Base-by-base conservation (phyloP, 805 yeast species). In the Lipomyces mesembrius region DNA sequence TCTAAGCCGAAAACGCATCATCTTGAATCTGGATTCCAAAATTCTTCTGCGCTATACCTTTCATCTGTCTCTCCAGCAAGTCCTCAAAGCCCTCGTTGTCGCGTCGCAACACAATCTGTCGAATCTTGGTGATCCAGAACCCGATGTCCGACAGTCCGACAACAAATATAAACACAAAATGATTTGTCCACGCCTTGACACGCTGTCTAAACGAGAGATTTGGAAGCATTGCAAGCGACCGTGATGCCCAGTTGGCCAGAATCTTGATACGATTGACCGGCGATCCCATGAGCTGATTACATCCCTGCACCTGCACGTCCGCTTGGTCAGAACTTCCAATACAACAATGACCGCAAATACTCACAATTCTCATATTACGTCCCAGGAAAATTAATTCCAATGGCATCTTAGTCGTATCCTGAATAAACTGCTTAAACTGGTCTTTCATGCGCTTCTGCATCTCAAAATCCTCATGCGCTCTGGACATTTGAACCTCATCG, bases 201-300 rank as follows among this genome's bases (percentile, higher is more conserved):
- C 66, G 59, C 17, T 60, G 55, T 8, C 35, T 7, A 17, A 59
- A 25, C 14, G 56, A 25, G 25, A 56, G 55, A 17, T 43, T 61
- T 3, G 61, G 64, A 22, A 52, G 52, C n/a, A 43, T 56, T 12
- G 64, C 68, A 3, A 67, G 52, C 12, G 72, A 57, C 25, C 66
- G 39, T 37, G 78, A 71, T 0, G 91, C 91, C 72, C 85, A 87
- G 17, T 79, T 77, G 0, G 90, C 90, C 62, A 90, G 79, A 35
- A 88, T 74, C 65, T 86, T 87, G 71, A 90, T 78, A 65, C 95
- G 81, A 75, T 90, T 90, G n/a, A 89, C 88, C 0, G 93, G 94
- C 17, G 91, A 84, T 3, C 88, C 91, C 74, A 84, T 85, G 46
- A 79, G 79, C 70, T 85, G 86, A 75, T 90, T 90, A 69, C 88